These are phyloP conservation scores for Fusarium sublunatum DNA, from an alignment of 2,329 filamentous ascomycete species.

Conservation along the genomic window DNA sequence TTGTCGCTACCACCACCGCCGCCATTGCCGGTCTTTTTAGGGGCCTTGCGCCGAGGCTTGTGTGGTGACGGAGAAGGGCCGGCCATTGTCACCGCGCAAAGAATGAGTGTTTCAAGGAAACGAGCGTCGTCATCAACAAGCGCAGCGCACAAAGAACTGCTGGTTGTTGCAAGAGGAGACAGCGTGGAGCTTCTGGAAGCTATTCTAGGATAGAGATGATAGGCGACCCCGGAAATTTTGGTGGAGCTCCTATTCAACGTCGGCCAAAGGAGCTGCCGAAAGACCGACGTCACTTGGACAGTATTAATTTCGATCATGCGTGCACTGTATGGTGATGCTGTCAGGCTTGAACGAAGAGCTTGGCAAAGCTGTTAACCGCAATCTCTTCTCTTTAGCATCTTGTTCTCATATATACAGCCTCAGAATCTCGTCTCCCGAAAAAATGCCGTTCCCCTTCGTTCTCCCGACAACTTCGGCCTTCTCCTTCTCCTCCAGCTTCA, in stretches of 20 bases:
- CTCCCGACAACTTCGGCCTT: slow-evolving; percentile 91
- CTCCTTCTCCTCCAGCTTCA: slow-evolving; percentile 81
- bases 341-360: slow-evolving; percentile 34
- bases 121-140: slow-evolving; percentile 37
- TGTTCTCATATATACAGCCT: not conserved
- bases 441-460: slow-evolving; percentile 89
- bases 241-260: slow-evolving; percentile 29
- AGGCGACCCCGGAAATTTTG: slow-evolving; percentile 38
- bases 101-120: slow-evolving; percentile 16
- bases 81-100: slow-evolving; percentile 58
- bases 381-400: not conserved
- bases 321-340: slow-evolving; percentile 43
- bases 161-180: slow-evolving; percentile 29
- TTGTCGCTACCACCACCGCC: slow-evolving; percentile 48
- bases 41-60: slow-evolving; percentile 67
- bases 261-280: slow-evolving; percentile 40
- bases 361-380: slow-evolving; percentile 32
- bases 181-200: slow-evolving; percentile 30
- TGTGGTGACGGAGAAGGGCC: slow-evolving; percentile 66
- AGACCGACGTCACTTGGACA: slow-evolving; percentile 24
- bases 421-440: slow-evolving; percentile 37
- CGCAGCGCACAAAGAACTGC: slow-evolving; percentile 12
- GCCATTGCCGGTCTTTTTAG: slow-evolving; percentile 60
- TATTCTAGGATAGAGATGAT: slow-evolving; percentile 13
- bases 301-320: not conserved